phyloP scores from a whole-genome alignment of 345 rosid genomes.

The Luvunga scandens region DNA sequence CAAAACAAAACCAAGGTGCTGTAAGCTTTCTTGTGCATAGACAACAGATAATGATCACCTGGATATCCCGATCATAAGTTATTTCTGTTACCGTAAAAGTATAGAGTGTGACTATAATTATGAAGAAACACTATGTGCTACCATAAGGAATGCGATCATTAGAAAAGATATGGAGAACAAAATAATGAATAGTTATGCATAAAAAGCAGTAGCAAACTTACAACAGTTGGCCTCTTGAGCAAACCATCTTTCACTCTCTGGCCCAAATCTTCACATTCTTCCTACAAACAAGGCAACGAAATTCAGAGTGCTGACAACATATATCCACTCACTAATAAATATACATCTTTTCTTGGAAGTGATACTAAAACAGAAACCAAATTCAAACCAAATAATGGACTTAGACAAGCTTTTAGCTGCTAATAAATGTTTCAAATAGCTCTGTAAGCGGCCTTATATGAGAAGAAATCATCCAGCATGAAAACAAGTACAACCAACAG shows the following conservation, averaged over 20 bases:
- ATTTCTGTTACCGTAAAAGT: not conserved
- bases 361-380: not conserved
- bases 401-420: not conserved
- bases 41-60: not conserved
- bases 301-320: constrained; percentile 11
- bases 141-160: not conserved
- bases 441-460: not conserved
- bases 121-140: not conserved
- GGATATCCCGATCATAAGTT: not conserved
- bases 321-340: not conserved
- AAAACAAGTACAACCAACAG: not conserved
- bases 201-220: constrained; percentile 36
- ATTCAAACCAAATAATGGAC: not conserved
- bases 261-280: constrained; percentile 74
- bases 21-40: not conserved
- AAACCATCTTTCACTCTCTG: constrained; percentile 51
- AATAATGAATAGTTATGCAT: not conserved
- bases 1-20: not conserved
- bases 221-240: constrained; percentile 61
- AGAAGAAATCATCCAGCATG: not conserved
- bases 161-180: not conserved
- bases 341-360: not conserved
- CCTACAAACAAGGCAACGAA: constrained; percentile 46
- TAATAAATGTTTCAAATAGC: not conserved
- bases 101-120: not conserved